Base-by-base conservation (phyloP, 768 basidiomycete species). In the Collybia mongolica region DNA sequence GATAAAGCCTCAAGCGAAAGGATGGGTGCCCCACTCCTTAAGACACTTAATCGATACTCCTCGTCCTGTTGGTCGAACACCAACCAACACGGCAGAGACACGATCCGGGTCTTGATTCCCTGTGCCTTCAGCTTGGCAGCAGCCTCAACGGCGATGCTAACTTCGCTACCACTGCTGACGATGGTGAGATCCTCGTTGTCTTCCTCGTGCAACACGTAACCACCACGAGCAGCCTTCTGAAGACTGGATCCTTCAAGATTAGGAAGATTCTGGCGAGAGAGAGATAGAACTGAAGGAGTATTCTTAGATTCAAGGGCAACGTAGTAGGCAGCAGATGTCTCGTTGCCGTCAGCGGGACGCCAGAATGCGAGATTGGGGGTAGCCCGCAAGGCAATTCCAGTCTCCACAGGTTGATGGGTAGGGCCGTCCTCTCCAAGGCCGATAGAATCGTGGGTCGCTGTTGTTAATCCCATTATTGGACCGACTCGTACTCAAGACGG, bases 361-460 rank as follows among this genome's bases (percentile, higher is more conserved):
- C 88, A 90, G 79, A 97, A 92, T 54, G 90, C 88, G 45, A 91
- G 72, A 75, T 98, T 96, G 60, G 95, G 95, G 39, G 84, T 83
- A 11, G 95, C 88, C 57, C 95, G 90, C 67, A 97, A 76, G 68
- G 87, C 89, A 39, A 82, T 84, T 52, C 81, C 88, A 24, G 91
- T 93, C 73, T 97, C 94, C 44, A 97, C 77, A 46, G 95, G 95
- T 69, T 97, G 94, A 68, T 98, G 94, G 28, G 94, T 98, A 44
- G 95, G 95, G 22, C 95, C 94, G 58, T 97, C 94, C 68, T 97
- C 93, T 58, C 90, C 90, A 37, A 79, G 84, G 70, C 93, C 91
- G 61, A 96, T 94, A 39, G 90, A 93, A 67, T 97, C 94, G 72
- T 98, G 94, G 46, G 94, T 97, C 19, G 92, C 93, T 88, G 49